Base-by-base conservation (phyloP, 176 grass and related monocot genomes). In the Aechmea fasciata region DNA sequence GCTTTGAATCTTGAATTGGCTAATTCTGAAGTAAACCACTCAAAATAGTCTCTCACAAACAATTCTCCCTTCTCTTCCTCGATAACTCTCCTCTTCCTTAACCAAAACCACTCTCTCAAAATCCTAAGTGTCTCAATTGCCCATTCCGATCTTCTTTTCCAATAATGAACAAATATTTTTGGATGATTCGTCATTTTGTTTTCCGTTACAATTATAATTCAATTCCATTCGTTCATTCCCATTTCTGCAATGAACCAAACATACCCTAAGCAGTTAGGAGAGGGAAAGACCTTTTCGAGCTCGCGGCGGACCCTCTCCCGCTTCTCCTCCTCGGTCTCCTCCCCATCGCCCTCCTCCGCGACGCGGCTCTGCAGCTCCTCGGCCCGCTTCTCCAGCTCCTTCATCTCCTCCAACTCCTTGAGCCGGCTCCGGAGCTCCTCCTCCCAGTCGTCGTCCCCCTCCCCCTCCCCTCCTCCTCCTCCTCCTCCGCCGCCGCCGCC, bases 321-420 rank as follows among this genome's bases (percentile, higher is more conserved):
- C 89, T 97, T 97, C 79, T 92, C 85, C 65, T 92, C 94, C 73
- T 92, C 94, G 15, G 89, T 82, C 71, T 97, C 94, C 41, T 89
- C 73, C 2, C 28, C 72, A 51, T 22, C n/a, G 1, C 48, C 79
- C 23, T 82, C 86, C 24, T 75, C 81, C 68, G 74, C 69, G 51
- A 78, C 89, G 55, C 81, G 77, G 41, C 76, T 87, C 23, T 90
- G 85, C 70, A 97, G 76, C 71, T 92, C 74, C 86, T 89, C 94
- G 2, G 94, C 94, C 1, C 74, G 73, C 64, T 88, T 85, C 82
- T 97, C 94, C 41, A 97, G 77, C 82, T 97, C 94, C 79, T 90
- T 79, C 89, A 85, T 92, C 82, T 90, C 94, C 79, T 97, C 94
- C 69, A 88, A 77, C 64, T 97, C 94, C 63, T 90, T 97, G 1